A percentile compares a stretch with the other conserved stretches of the same genome.
Conservation (phyloP, 176 grass and related monocot species). For the Melocanna baccifera region DNA sequence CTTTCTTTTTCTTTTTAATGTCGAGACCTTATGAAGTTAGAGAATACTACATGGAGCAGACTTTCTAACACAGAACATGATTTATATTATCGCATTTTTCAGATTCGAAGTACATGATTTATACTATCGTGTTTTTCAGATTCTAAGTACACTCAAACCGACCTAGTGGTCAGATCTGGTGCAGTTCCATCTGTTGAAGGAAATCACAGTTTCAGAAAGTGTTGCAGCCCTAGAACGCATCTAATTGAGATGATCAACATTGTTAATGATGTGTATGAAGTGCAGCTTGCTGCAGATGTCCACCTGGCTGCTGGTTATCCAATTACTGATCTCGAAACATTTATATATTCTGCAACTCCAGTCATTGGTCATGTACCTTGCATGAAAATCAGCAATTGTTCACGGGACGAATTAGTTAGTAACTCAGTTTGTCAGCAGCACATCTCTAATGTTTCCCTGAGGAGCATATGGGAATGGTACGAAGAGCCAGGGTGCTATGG, state of each 20-base stretch:
- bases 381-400: constrained; percentile 29
- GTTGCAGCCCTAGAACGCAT: constrained; percentile 25
- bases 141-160: neutral
- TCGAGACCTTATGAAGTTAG: neutral
- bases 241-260: constrained; percentile 46
- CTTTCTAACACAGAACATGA: neutral
- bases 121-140: constrained; percentile 22
- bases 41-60: constrained; percentile 8
- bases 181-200: constrained; percentile 6
- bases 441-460: constrained; percentile 41
- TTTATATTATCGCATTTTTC: constrained; percentile 15
- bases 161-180: neutral
- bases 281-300: constrained; percentile 42
- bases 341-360: constrained; percentile 65
- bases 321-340: constrained; percentile 57
- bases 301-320: constrained; percentile 38
- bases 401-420: constrained; percentile 25
- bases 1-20: constrained; percentile 13
- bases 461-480: constrained; percentile 65
- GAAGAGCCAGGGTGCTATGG: constrained; percentile 84
- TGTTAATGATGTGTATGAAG: constrained; percentile 49
- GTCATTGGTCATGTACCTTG: constrained; percentile 38
- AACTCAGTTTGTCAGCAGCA: constrained; percentile 36
- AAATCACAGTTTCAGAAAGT: constrained; percentile 12
- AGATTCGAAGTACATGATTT: constrained; percentile 21